A percentile compares a stretch with the other conserved stretches of the same genome.
phyloP scores from a whole-genome alignment of 2,329 filamentous ascomycete genomes.

The Curvularia verruculosa region DNA sequence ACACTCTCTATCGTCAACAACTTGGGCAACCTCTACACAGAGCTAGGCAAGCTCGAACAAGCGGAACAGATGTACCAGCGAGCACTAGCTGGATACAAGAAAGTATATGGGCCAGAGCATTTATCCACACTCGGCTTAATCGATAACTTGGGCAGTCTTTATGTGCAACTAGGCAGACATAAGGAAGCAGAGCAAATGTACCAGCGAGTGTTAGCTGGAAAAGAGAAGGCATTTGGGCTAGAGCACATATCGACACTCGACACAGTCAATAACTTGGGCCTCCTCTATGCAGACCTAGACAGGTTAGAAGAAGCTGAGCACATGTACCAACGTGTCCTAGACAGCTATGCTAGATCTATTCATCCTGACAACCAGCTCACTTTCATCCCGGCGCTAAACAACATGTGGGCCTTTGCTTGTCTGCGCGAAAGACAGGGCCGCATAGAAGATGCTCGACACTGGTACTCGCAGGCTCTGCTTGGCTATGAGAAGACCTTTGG shows the following conservation, averaged over 20 bases:
- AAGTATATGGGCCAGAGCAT: no score
- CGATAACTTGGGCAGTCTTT: no score
- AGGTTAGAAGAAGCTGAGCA: conserved; percentile 6
- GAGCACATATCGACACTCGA: conserved; percentile 23
- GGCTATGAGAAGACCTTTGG: conserved; percentile 15
- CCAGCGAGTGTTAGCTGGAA: no score
- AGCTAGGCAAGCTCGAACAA: conserved; percentile 6
- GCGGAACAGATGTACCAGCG: conserved; percentile 11
- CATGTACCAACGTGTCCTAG: conserved; percentile 3
- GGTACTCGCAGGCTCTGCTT: conserved; percentile 16
- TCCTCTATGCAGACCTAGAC: conserved; percentile 5
- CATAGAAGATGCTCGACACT: conserved; percentile 15
- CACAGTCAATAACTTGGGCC: conserved; percentile 13
- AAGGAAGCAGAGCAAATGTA: no score
- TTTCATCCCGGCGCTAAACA: not conserved
- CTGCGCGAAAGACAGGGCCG: conserved; percentile 4
- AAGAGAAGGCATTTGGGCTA: not conserved
- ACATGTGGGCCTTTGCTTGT: not conserved
- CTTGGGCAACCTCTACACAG: conserved; percentile 3
- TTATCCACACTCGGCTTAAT: no score
- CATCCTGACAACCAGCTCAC: not conserved
- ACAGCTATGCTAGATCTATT: not conserved
- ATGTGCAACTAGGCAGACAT: no score
- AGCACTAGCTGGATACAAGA: no score
- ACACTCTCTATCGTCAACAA: conserved; percentile 17